Base-by-base conservation (phyloP, 257 asterid species). In the Solanum infundibuliforme region DNA sequence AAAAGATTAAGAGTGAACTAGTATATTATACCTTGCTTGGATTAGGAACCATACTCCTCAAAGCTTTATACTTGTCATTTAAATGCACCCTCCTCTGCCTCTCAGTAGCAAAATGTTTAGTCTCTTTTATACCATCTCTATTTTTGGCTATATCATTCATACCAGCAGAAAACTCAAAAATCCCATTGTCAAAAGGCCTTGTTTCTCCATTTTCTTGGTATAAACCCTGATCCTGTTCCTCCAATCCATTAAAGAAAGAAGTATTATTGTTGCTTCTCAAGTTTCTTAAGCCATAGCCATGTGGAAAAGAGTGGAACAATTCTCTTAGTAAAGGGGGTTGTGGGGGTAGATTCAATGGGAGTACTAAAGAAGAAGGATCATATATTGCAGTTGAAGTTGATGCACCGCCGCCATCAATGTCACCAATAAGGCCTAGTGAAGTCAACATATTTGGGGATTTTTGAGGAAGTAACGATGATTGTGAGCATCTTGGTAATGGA, bases 251-350 rank as follows among this genome's bases (percentile, higher is more conserved):
- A 83, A 95, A 95, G 88, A 96, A 87, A 8, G 93, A 89, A 8
- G 90, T 93, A 87, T 20, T 46, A 5, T 29, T 65, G 32, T 34
- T 76, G 7, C 82, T 83, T 73, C 92, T 85, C 89, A 89, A 82
- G 73, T 90, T 91, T 76, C 92, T 91, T 55, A 91, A 74, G 55
- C 90, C 86, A 65, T 91, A 91, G 3, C 93, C 97, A 84, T 93
- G 88, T 1, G 98, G 96, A 25, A 96, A 83, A 84, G 98, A 89
- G 34, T 94, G 96, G 55, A 97, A 93, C 75, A 97, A 86, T 90
- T 97, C 99, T 79, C 95, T 92, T 84, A 95, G 29, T 86, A 94
- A 84, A 9, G 99, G 98, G 8, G 99, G 98, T 89, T 95, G 98
- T 39, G 97, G 98, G 2, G 94, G 94, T 5, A 95, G 95, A 84